A percentile compares a stretch with the other conserved stretches of the same genome.
phyloP scores from a whole-genome alignment of 768 basidiomycete genomes.

The Rhodosporidiobolus sp. region DNA sequence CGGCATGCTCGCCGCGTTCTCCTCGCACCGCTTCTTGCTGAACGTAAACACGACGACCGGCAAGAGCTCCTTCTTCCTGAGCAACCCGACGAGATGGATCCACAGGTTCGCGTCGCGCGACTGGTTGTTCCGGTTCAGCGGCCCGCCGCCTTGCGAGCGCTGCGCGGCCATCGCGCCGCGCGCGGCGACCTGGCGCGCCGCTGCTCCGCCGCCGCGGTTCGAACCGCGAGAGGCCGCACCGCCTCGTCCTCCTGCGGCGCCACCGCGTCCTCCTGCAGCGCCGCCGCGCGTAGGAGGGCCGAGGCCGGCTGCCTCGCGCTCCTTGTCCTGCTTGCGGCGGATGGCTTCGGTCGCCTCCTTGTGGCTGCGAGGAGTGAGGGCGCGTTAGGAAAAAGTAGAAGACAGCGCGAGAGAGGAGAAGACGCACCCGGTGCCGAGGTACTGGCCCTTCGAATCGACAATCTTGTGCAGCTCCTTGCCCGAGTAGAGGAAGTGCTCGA shows the following conservation, averaged over 20 bases:
- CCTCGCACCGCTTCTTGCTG: conserved; percentile 94
- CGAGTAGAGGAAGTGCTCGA: conserved; percentile 95
- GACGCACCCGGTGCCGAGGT: conserved; percentile 66
- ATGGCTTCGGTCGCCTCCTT: conserved; percentile 85
- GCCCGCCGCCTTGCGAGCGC: conserved; percentile 22
- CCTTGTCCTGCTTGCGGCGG: conserved; percentile 93
- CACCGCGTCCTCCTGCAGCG: conserved; percentile 45
- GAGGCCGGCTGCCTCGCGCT: conserved; percentile 89
- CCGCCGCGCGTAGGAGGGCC: conserved; percentile 60
- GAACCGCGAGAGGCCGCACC: conserved; percentile 3
- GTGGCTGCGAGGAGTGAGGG: conserved; percentile 63
- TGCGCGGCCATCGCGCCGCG: conserved; percentile 24
- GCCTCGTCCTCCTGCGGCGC: conserved; percentile 53
- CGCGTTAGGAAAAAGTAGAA: conserved; percentile 9
- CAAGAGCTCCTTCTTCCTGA: conserved; percentile 78
- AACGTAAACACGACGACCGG: conserved; percentile 97
- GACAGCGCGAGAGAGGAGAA: neutral
- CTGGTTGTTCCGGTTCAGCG: conserved; percentile 57
- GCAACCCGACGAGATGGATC: conserved; percentile 77
- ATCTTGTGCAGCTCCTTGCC: conserved; percentile 91
- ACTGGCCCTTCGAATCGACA: conserved; percentile 75
- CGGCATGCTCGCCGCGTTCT: conserved; percentile 83
- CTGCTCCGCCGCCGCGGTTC: conserved; percentile 45
- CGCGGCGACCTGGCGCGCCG: conserved; percentile 25
- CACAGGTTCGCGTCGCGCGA: conserved; percentile 78